Base-by-base conservation (phyloP, 108 stramenopile species). In the Mediolabrus comicus region DNA sequence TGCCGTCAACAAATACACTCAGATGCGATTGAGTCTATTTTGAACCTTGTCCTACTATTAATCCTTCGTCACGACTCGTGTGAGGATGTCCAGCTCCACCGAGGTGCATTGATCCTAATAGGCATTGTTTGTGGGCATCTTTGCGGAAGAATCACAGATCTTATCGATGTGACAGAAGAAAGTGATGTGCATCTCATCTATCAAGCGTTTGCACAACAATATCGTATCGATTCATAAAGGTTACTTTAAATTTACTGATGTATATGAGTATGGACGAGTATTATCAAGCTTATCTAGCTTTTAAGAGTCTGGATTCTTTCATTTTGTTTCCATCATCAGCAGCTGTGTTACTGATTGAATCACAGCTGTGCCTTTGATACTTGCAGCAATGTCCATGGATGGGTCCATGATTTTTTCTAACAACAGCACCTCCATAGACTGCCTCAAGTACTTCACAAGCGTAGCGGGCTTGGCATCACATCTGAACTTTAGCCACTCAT, bases 401-500 rank as follows among this genome's bases (percentile, higher is more conserved):
- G 88, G 91, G 12, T 75, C 58, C 41, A 89, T 67, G 57, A 92
- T 92, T 30, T 85, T 87, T 65, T 81, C 53, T 56, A 89, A 71
- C 29, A 89, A 67, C 49, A 87, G 62, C 11, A 65, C 57, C 33
- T 89, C 88, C 80, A 92, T 84, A 27, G 83, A 72, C 9, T 39
- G 57, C 16, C 87, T 68, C 55, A 92, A 59, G 52, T 88, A 79
- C 52, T 91, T 91, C 6, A 92, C 76, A 28, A 88, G 79, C 11
- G 91, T 88, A 1, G 87, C 89, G 32, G 84, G 78, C 33, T 89
- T 88, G 22, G 86, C 81, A 52, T 73, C 63, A 28, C 82, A 60
- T 14, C 79, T 53, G 53, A 92, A 92, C 46, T 85, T 82, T 12
- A 89, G 59, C 87, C 90, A 89, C 1, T 79, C 81, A 46, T 92